Base-by-base conservation (phyloP, 2,329 filamentous ascomycete species). In the Emergomyces pasteurianus region DNA sequence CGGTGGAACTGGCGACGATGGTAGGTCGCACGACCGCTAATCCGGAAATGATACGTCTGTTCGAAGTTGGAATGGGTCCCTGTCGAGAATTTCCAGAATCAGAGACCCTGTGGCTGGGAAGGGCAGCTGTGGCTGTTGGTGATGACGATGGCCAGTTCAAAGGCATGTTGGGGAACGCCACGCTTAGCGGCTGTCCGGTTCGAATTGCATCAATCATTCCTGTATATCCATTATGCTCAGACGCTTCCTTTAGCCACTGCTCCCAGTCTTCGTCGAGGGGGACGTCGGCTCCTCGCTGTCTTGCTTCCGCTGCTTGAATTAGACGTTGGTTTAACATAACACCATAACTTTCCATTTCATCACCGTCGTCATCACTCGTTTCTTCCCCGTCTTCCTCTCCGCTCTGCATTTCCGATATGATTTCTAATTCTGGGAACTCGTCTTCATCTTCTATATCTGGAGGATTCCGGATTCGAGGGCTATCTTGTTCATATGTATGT, bases 211-310 rank as follows among this genome's bases (percentile, higher is more conserved):
- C 68, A 28, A 76, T 65, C 65, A 77, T 71, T 54, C 75, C 73
- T n/a, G 68, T 66, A 63, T 75, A 76, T 55, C 69, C 71, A 57
- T 79, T 79, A 43, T 79, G 73, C 65, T 83, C 81, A 18, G 79
- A 75, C 9, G 77, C 80, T 65, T 83, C 81, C 66, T 83, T 83
- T 61, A 83, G 70, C 75, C 80, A 83, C 66, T 83, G 81, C 66
- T 84, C 81, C 78, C 80, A 83, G 60, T 77, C 75, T 58, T 75
- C 73, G 46, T 78, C 75, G 7, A 77, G 67, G 28, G 75, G 69
- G 40, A 78, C 77, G 62, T 77, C 68, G 26, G 71, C 74, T 43
- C 79, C 79, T 63, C 76, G 75, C 62, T 80, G 78, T 61, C 80
- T 75, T 46, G 80, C 78, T n/a, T 78, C 80, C 12, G 78, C 80